Percentiles rank a stretch among this genome's conserved stretches.
These are phyloP conservation scores for Fusarium hainanense DNA, from an alignment of 2,329 filamentous ascomycete genomes.

Conservation along the genomic window DNA sequence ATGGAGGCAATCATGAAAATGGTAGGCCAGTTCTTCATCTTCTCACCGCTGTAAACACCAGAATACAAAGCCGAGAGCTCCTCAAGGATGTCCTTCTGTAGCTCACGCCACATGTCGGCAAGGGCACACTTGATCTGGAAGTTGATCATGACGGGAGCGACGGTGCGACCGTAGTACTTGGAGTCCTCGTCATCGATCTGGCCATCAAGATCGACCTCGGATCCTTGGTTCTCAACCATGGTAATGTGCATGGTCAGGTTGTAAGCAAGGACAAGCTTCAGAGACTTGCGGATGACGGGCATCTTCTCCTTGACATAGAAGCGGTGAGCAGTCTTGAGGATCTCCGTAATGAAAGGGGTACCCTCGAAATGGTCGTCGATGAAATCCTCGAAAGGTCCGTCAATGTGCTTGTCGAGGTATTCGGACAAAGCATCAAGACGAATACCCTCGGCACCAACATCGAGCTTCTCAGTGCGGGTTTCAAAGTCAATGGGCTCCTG, in stretches of 20 bases:
- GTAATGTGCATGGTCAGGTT: slow-evolving; percentile 95
- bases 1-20: slow-evolving; percentile 98
- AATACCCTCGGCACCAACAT: slow-evolving; percentile 89
- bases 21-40: slow-evolving; percentile 98
- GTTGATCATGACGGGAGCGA: slow-evolving; percentile 98
- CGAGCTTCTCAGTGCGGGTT: slow-evolving; percentile 86
- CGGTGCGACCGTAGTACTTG: slow-evolving; percentile 88
- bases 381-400: slow-evolving; percentile 90
- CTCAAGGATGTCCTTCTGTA: slow-evolving; percentile 95
- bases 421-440: slow-evolving; percentile 83
- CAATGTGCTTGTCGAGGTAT: slow-evolving; percentile 95
- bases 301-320: slow-evolving; percentile 91
- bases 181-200: slow-evolving; percentile 88
- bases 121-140: slow-evolving; percentile 99
- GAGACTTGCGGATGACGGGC: slow-evolving; percentile 90
- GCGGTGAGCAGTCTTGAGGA: slow-evolving; percentile 94
- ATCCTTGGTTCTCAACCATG: slow-evolving; percentile 88
- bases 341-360: slow-evolving; percentile 93
- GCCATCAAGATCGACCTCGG: slow-evolving; percentile 80
- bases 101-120: slow-evolving; percentile 97
- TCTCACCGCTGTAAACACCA: slow-evolving; percentile 97
- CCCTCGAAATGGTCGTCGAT: slow-evolving; percentile 97
- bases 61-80: slow-evolving; percentile 93
- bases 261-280: slow-evolving; percentile 95
- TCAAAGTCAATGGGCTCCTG: slow-evolving; percentile 84